These are phyloP conservation scores for Posidonia australis DNA, from an alignment of 106 monocot genomes.

Conservation along the genomic window DNA sequence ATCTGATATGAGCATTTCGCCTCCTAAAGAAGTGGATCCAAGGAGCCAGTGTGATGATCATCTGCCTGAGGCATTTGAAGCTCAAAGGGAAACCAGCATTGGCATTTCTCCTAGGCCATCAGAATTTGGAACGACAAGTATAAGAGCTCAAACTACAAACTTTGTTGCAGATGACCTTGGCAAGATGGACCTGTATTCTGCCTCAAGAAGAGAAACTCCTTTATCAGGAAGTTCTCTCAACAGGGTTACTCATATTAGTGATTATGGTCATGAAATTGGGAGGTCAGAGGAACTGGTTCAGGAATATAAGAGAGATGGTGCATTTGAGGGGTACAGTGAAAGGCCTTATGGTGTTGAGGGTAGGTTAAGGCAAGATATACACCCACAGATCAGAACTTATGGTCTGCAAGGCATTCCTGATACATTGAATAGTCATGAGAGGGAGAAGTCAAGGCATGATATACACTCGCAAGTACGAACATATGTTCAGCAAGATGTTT, in stretches of 20 bases:
- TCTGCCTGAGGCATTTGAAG: not conserved
- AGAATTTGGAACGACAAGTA: not conserved
- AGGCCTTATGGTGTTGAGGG: not conserved
- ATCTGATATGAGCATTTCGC: conserved; percentile 56
- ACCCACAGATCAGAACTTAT: not conserved
- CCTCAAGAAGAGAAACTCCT: not conserved
- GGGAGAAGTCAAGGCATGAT: not conserved
- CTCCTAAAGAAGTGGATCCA: conserved; percentile 7
- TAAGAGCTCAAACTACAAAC: not conserved
- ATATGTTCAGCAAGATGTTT: conserved; percentile 7
- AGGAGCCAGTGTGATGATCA: not conserved
- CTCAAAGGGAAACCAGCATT: not conserved
- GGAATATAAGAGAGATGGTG: conserved; percentile 10
- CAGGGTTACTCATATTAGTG: not conserved
- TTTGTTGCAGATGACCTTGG: too few relatives aligned
- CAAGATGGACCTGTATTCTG: not conserved
- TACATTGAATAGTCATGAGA: conserved; percentile 4
- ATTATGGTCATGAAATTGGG: not conserved
- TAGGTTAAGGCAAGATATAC: not conserved
- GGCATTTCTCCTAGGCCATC: not conserved
- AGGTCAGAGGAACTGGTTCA: conserved; percentile 8
- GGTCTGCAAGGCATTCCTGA: not conserved
- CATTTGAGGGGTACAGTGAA: conserved; percentile 6
- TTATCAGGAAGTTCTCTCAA: not conserved
- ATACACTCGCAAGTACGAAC: conserved; percentile 1